Conservation (phyloP, 768 basidiomycete species). For the Lentinula lateritia region DNA sequence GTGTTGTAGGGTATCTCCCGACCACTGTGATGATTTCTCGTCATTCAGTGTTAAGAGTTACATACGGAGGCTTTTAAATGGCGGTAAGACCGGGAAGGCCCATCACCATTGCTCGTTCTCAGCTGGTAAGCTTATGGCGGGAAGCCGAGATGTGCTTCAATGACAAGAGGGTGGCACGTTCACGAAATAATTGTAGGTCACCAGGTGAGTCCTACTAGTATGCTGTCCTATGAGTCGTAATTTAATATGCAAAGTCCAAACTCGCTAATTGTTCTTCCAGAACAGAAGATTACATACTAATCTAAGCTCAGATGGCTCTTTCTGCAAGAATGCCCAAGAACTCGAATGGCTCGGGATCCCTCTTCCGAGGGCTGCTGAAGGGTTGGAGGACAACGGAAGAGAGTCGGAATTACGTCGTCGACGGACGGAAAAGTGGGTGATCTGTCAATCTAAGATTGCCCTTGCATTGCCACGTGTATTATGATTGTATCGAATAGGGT, state of each 20-base stretch:
- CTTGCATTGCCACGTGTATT: neutral
- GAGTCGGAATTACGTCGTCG: neutral
- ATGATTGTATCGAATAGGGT: neutral
- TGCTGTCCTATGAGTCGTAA: too few species aligned
- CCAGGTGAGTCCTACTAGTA: neutral
- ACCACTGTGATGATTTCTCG: too few species aligned
- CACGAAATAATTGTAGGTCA: neutral
- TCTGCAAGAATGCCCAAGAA: neutral
- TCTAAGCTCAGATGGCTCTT: neutral
- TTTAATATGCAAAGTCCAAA: neutral
- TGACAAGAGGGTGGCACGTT: neutral
- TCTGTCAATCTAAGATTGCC: neutral
- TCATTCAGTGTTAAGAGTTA: too few species aligned
- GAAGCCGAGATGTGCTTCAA: too few species aligned
- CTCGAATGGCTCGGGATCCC: neutral
- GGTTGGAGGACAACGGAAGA: neutral
- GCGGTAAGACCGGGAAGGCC: neutral
- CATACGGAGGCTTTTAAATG: too few species aligned
- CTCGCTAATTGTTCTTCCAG: neutral
- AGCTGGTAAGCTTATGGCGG: too few species aligned
- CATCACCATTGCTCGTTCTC: too few species aligned
- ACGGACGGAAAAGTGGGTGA: neutral
- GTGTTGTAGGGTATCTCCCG: too few species aligned
- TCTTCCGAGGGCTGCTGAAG: neutral
- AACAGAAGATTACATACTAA: too few species aligned